Percentiles rank a stretch among this genome's conserved stretches.
phyloP scores from a whole-genome alignment of 768 basidiomycete genomes.

The Lactarius trivialis region DNA sequence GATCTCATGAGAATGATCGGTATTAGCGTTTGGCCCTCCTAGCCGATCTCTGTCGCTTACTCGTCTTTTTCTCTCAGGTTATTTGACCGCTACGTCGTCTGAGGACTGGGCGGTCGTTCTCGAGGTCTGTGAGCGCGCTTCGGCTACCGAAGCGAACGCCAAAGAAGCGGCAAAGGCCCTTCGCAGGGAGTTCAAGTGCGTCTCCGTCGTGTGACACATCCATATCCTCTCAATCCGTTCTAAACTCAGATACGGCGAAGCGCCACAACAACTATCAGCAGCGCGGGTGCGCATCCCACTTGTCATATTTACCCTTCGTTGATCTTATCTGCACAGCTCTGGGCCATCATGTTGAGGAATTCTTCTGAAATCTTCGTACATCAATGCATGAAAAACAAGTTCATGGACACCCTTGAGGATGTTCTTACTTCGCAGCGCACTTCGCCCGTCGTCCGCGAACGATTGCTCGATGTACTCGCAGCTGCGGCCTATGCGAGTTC shows the following conservation, averaged over 20 bases:
- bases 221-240: background rate
- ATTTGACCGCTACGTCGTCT: slow-evolving; percentile 67
- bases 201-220: background rate
- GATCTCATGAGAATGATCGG: slow-evolving; percentile 69
- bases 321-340: slow-evolving; percentile 44
- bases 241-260: slow-evolving; percentile 20
- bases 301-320: background rate
- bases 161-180: slow-evolving; percentile 82
- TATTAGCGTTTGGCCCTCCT: slow-evolving; percentile 26
- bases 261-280: slow-evolving; percentile 22
- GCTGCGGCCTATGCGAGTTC: slow-evolving; percentile 71
- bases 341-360: slow-evolving; percentile 88
- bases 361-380: slow-evolving; percentile 63
- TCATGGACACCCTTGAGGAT: slow-evolving; percentile 73
- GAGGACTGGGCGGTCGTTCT: slow-evolving; percentile 80
- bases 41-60: background rate
- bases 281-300: slow-evolving; percentile 15
- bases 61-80: slow-evolving; percentile 39
- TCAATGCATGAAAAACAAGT: slow-evolving; percentile 68
- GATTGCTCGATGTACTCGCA: slow-evolving; percentile 73
- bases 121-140: slow-evolving; percentile 82
- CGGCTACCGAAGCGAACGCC: slow-evolving; percentile 60
- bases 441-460: slow-evolving; percentile 73
- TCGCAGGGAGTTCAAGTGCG: slow-evolving; percentile 79
- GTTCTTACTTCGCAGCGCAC: slow-evolving; percentile 56